These are phyloP conservation scores for Aureobasidium vineae DNA, from an alignment of 2,329 filamentous ascomycete genomes.

Conservation along the genomic window DNA sequence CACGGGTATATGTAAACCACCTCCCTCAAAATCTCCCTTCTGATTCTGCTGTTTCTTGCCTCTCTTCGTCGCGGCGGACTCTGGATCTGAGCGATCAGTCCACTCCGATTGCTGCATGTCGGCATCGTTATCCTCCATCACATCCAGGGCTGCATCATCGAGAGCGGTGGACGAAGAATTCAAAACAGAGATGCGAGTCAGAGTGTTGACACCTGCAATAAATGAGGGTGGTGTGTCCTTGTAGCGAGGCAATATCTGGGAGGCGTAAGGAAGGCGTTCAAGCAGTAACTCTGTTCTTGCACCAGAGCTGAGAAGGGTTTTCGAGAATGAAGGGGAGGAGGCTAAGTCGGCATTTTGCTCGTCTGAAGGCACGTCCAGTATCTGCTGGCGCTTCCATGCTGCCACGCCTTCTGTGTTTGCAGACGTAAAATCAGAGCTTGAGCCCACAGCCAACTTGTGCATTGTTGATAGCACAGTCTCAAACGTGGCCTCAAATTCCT, in stretches of 20 bases:
- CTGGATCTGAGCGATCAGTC: constrained; percentile 15
- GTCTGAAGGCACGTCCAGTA: not conserved
- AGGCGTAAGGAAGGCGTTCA: constrained; percentile 83
- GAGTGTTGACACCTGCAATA: constrained; percentile 55
- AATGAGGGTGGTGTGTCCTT: constrained; percentile 39
- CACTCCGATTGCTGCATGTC: constrained; percentile 27
- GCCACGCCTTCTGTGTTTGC: constrained; percentile 30
- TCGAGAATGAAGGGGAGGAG: not conserved
- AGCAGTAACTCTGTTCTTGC: constrained; percentile 73
- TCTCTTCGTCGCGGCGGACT: not conserved
- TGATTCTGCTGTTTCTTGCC: not conserved
- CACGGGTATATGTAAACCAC: constrained; percentile 31
- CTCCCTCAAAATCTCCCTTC: constrained; percentile 29
- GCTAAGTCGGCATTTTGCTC: not conserved
- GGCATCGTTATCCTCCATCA: constrained; percentile 36
- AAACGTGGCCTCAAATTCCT: constrained; percentile 74
- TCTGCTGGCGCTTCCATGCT: constrained; percentile 30
- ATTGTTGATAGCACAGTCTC: constrained; percentile 55
- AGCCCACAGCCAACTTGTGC: not conserved
- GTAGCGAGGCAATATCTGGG: constrained; percentile 63
- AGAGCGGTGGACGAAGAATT: constrained; percentile 21
- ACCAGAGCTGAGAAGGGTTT: constrained; percentile 35
- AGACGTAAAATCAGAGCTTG: not conserved
- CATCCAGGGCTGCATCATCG: constrained; percentile 30
- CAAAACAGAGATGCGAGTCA: constrained; percentile 55